Percentiles rank a stretch among this genome's conserved stretches.
Evolutionary conservation across 768 basidiomycete genomes (phyloP).

Genomic region (Calocybe cyanea): DNA sequence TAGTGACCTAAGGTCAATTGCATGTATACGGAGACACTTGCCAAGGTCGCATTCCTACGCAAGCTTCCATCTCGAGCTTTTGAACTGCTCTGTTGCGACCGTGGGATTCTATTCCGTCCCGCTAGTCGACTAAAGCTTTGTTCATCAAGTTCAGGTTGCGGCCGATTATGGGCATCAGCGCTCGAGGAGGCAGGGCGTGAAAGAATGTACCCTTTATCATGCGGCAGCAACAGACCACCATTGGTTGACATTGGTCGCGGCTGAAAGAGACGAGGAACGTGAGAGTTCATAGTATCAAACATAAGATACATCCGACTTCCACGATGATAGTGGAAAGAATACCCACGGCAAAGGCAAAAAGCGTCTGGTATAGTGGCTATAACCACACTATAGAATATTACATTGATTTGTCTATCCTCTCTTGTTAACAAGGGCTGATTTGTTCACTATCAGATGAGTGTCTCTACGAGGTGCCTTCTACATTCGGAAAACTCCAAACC

Average conservation of each 20-base stretch:
- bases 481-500: slow-evolving; percentile 93
- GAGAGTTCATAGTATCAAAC: neutral
- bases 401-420: no score
- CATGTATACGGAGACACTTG: neutral
- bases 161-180: neutral
- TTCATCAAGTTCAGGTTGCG: neutral
- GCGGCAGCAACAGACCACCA: neutral
- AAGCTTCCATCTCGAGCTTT: neutral
- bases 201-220: neutral
- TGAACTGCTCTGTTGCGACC: neutral
- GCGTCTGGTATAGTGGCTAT: no score
- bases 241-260: neutral
- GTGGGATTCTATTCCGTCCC: neutral
- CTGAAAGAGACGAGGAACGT: neutral
- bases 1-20: neutral
- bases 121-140: neutral
- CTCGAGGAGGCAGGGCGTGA: neutral
- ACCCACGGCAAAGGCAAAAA: neutral
- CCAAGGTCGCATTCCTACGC: neutral
- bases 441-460: no score
- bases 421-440: no score
- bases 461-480: no score
- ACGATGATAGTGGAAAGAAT: slow-evolving; percentile 1
- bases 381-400: no score
- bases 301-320: neutral